Evolutionary conservation across 805 yeast genomes (phyloP).

Genomic region (Metschnikowia shivogae): DNA sequence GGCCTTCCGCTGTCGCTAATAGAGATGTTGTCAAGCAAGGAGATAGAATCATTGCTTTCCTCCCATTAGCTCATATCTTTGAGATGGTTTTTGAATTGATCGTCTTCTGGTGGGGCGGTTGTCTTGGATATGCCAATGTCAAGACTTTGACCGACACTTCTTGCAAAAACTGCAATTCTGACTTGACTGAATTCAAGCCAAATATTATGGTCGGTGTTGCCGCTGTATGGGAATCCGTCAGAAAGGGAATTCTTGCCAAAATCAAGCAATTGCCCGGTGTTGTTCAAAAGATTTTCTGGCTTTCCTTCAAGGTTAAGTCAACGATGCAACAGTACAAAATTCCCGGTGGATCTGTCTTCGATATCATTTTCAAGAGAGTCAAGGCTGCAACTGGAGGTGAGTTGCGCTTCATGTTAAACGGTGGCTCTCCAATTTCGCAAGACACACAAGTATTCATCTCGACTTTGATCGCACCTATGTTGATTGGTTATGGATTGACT

Average conservation of each 20-base stretch:
- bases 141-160: conserved; percentile 84
- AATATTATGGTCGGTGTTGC: conserved; percentile 98
- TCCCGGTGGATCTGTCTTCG: conserved; percentile 72
- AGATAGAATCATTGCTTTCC: conserved; percentile 80
- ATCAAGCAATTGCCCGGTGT: conserved; percentile 60
- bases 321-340: conserved; percentile 58
- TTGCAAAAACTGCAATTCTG: conserved; percentile 82
- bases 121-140: conserved; percentile 86
- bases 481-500: conserved; percentile 94
- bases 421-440: conserved; percentile 84
- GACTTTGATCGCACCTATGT: conserved; percentile 75
- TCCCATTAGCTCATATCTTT: conserved; percentile 95
- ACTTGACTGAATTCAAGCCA: conserved; percentile 81
- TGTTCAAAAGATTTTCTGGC: conserved; percentile 84
- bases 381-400: conserved; percentile 95
- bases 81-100: conserved; percentile 85
- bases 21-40: conserved; percentile 44
- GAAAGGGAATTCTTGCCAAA: conserved; percentile 85
- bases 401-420: conserved; percentile 69
- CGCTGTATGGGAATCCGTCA: conserved; percentile 94
- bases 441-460: conserved; percentile 81
- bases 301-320: conserved; percentile 72
- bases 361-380: conserved; percentile 80
- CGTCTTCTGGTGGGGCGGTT: conserved; percentile 83
- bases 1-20: conserved; percentile 63